Conservation (phyloP, 345 rosid genomes). For the Brassica rapa region DNA sequence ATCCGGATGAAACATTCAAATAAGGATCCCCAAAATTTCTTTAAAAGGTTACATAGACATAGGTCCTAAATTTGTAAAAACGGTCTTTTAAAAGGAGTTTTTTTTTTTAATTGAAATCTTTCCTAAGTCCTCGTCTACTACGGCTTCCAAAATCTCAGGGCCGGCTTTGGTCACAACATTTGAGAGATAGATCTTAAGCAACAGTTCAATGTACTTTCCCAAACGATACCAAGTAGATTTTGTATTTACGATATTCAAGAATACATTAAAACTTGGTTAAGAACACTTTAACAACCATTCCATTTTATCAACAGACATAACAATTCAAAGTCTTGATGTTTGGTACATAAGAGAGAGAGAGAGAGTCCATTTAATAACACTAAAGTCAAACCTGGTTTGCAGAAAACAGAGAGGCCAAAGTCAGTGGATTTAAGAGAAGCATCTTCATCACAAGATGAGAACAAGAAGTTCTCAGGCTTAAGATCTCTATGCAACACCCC, state of each 20-base stretch:
- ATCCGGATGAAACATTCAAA: no score
- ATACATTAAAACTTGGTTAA: neutral
- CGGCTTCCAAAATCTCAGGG: no score
- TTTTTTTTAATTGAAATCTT: no score
- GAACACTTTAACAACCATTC: neutral
- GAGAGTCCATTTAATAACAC: neutral
- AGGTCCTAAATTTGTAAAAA: no score
- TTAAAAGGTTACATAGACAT: no score
- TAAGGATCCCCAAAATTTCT: no score
- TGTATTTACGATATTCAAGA: neutral
- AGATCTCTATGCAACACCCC: slow-evolving; percentile 80
- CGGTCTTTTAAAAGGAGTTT: no score
- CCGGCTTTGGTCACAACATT: neutral
- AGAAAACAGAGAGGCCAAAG: slow-evolving; percentile 78
- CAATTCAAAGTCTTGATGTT: no score
- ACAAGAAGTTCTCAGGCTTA: slow-evolving; percentile 82
- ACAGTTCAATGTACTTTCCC: neutral
- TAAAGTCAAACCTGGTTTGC: slow-evolving; percentile 56
- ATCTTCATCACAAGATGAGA: slow-evolving; percentile 59
- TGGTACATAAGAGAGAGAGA: no score
- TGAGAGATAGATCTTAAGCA: slow-evolving; percentile 11
- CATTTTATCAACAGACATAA: neutral
- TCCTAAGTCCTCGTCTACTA: no score
- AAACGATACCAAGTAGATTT: neutral
- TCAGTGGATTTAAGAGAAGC: slow-evolving; percentile 82